Conservation (phyloP, 2,329 filamentous ascomycete genomes). For the Cladosporium sphaerospermum region DNA sequence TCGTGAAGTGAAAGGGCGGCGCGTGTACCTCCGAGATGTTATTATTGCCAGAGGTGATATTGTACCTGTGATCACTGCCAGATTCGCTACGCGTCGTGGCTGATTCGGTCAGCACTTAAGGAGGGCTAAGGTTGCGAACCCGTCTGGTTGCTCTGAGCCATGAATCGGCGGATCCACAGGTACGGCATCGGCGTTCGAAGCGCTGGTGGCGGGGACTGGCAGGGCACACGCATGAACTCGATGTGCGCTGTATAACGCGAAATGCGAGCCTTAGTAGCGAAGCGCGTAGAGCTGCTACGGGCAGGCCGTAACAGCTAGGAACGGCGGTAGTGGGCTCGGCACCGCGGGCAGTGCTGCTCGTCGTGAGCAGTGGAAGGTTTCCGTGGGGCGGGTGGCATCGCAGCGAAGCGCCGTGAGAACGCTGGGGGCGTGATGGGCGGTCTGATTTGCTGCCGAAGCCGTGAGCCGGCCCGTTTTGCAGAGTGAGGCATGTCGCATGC, state of each 20-base stretch:
- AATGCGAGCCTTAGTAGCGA: too few species aligned
- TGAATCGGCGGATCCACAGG: neutral
- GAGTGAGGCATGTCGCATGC: constrained; percentile 5
- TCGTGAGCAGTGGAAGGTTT: constrained; percentile 2
- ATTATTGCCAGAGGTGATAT: too few species aligned
- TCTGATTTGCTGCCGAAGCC: constrained; percentile 1
- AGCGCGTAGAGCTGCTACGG: too few species aligned
- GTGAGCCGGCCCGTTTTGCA: constrained; percentile 5
- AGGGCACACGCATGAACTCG: neutral
- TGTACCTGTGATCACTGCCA: too few species aligned
- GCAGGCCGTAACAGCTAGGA: neutral
- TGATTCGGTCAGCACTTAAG: neutral
- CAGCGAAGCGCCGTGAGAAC: neutral
- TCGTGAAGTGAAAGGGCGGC: too few species aligned
- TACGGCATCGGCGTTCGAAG: neutral
- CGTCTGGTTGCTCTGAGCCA: constrained; percentile 8
- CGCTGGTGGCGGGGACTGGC: constrained; percentile 1
- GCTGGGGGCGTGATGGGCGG: neutral
- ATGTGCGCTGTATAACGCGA: constrained; percentile 6
- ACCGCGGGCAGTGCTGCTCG: neutral
- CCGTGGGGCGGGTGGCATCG: neutral
- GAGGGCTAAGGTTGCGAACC: neutral
- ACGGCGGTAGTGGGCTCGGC: neutral
- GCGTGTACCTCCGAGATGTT: too few species aligned
- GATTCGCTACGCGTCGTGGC: neutral